A percentile compares a stretch with the other conserved stretches of the same genome.
Evolutionary conservation across 73 alveolate species (phyloP).

Genomic region (Chromera velia): DNA sequence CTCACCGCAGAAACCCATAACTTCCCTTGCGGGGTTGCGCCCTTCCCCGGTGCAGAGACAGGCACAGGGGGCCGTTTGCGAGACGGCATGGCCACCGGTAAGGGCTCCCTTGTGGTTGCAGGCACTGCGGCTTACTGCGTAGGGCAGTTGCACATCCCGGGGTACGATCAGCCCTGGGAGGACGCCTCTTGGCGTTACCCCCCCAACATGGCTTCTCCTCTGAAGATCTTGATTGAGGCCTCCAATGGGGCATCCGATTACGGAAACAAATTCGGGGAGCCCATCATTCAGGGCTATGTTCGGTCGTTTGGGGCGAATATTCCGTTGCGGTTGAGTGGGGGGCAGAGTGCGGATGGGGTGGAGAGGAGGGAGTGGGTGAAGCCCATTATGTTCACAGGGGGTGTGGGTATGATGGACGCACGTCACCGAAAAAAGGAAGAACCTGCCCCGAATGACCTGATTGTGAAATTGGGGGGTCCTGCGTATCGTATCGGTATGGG

Average conservation of each 20-base stretch:
- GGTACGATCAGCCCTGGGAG: not conserved
- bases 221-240: not conserved
- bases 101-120: slow-evolving; percentile 15
- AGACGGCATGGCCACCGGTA: slow-evolving; percentile 42
- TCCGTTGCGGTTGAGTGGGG: too few species aligned
- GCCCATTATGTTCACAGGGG: slow-evolving; percentile 46
- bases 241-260: slow-evolving; percentile 40
- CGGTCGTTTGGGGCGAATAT: slow-evolving; percentile 38
- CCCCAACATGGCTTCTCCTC: not conserved
- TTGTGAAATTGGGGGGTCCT: slow-evolving; percentile 43
- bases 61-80: slow-evolving; percentile 46
- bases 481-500: slow-evolving; percentile 32
- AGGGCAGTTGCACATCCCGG: not conserved
- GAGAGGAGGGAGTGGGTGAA: slow-evolving; percentile 35
- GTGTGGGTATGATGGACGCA: slow-evolving; percentile 40
- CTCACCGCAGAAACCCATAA: slow-evolving; percentile 41
- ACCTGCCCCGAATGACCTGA: slow-evolving; percentile 6
- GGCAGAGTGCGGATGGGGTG: too few species aligned
- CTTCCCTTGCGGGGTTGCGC: slow-evolving; percentile 49
- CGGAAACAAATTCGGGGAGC: slow-evolving; percentile 46
- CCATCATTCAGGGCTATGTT: slow-evolving; percentile 34
- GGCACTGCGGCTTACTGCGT: not conserved
- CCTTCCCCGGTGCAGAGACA: slow-evolving; percentile 45
- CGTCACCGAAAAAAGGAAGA: slow-evolving; percentile 30
- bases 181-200: not conserved